These are phyloP conservation scores for Galeopsis tetrahit DNA, from an alignment of 257 asterid species.

Conservation along the genomic window DNA sequence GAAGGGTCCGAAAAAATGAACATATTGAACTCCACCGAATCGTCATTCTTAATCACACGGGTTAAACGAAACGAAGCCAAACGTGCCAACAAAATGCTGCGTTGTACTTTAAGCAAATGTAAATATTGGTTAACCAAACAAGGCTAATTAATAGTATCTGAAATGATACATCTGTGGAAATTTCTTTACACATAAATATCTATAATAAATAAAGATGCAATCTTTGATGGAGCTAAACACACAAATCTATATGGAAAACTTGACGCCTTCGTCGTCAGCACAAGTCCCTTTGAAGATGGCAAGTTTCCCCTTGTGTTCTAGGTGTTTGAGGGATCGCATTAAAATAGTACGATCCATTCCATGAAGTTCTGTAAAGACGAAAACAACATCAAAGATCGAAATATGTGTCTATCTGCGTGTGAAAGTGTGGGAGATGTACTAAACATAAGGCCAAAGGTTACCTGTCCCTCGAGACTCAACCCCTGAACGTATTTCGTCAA, in stretches of 20 bases:
- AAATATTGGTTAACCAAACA: no score
- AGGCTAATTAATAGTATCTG: background rate
- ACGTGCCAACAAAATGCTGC: no score
- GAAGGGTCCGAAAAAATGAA: no score
- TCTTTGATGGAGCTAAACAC: background rate
- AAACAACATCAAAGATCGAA: background rate
- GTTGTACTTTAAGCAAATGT: no score
- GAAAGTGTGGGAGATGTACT: no score
- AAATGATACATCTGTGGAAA: background rate
- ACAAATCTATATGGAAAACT: constrained; percentile 61
- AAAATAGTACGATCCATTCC: constrained; percentile 82
- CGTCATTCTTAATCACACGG: no score
- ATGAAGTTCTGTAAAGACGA: constrained; percentile 66
- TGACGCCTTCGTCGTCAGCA: constrained; percentile 94
- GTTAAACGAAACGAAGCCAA: no score
- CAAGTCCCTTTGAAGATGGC: constrained; percentile 93
- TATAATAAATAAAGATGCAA: background rate
- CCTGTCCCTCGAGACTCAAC: constrained; percentile 91
- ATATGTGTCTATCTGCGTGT: no score
- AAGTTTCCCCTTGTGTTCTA: constrained; percentile 89
- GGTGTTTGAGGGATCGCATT: constrained; percentile 75
- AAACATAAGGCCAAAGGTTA: constrained; percentile 29
- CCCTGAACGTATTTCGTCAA: constrained; percentile 92
- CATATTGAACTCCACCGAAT: no score
- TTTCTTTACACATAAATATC: background rate